Evolutionary conservation across 345 rosid genomes (phyloP).

Genomic region (Eucalyptus melliodora): DNA sequence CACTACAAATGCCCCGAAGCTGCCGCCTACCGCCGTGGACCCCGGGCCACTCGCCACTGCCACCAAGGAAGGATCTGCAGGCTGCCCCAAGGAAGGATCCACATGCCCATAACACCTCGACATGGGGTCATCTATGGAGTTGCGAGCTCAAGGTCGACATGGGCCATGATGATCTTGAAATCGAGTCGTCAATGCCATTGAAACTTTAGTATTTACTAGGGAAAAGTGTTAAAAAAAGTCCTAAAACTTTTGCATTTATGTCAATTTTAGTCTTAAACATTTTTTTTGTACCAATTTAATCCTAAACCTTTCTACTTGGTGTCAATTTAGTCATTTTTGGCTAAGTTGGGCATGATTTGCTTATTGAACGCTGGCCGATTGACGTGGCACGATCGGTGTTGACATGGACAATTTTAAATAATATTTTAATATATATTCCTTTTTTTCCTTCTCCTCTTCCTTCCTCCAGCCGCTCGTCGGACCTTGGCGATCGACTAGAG

Average conservation of each 20-base stretch:
- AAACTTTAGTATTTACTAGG: background rate
- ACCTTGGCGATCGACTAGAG: too few species aligned
- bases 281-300: too few species aligned
- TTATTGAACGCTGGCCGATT: rapidly evolving
- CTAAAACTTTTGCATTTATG: too few species aligned
- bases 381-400: rapidly evolving
- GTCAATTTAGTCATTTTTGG: rapidly evolving
- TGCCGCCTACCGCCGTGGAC: background rate
- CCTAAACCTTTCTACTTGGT: rapidly evolving
- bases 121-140: background rate
- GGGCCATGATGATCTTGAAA: background rate
- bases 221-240: too few species aligned
- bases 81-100: background rate
- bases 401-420: rapidly evolving
- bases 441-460: too few species aligned
- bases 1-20: background rate
- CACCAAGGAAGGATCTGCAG: background rate
- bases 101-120: background rate
- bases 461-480: too few species aligned
- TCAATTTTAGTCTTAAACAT: rapidly evolving
- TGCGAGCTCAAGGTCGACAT: background rate
- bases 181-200: background rate
- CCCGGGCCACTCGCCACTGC: background rate
- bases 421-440: too few species aligned
- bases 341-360: too few species aligned